A percentile compares a stretch with the other conserved stretches of the same genome.
phyloP scores from a whole-genome alignment of 106 monocot genomes.

The Triglochin maritima region DNA sequence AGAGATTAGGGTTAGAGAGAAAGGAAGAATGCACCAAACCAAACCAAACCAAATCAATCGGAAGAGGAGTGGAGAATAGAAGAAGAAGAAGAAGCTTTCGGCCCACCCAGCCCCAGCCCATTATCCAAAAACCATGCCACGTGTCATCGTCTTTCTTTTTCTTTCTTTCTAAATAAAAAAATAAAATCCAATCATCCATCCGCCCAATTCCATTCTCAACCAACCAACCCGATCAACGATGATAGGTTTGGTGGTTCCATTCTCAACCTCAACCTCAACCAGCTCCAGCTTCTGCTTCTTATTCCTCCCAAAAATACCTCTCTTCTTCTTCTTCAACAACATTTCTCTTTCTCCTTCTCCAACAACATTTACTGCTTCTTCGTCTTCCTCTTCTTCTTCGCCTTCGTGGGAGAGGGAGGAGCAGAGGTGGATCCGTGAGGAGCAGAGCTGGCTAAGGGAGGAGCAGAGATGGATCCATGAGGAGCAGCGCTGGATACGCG shows the following conservation, averaged over 20 bases:
- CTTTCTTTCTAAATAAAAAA: neutral
- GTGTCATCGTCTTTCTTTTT: neutral
- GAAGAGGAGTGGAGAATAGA: no score
- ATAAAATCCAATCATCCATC: neutral
- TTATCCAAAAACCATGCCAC: no score
- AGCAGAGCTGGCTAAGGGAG: constrained; percentile 78
- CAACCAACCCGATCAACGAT: neutral
- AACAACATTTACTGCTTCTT: neutral
- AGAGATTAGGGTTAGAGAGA: no score
- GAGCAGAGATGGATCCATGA: constrained; percentile 90
- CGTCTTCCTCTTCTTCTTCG: constrained; percentile 17
- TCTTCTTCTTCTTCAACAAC: neutral
- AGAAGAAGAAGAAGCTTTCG: no score
- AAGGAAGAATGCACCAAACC: no score
- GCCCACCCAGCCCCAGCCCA: no score
- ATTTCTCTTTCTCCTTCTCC: neutral
- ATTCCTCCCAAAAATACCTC: neutral
- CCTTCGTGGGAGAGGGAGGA: constrained; percentile 56
- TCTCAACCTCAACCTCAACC: neutral
- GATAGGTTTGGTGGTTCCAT: neutral
- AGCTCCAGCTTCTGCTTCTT: neutral
- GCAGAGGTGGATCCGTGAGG: constrained; percentile 77
- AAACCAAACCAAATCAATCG: no score
- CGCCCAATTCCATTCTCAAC: neutral
- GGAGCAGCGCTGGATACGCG: constrained; percentile 85